These are phyloP conservation scores for Clavulina sp. DNA, from an alignment of 768 basidiomycete species.

Conservation along the genomic window DNA sequence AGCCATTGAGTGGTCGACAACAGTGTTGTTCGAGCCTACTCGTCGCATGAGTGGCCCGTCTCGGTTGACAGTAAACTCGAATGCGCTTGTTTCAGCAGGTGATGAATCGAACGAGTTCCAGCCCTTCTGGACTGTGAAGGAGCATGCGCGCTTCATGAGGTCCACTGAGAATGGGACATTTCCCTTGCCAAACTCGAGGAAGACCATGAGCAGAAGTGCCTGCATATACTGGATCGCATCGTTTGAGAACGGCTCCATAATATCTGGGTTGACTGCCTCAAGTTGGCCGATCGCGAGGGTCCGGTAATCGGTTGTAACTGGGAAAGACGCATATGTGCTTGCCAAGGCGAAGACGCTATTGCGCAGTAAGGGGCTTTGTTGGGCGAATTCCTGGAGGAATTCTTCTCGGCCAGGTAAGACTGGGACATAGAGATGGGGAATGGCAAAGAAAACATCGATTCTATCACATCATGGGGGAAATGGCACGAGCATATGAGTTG, in stretches of 20 bases:
- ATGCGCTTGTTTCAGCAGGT: too few relatives aligned
- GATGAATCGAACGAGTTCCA: background rate
- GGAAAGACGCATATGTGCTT: background rate
- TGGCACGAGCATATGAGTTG: too few relatives aligned
- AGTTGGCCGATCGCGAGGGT: background rate
- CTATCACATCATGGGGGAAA: too few relatives aligned
- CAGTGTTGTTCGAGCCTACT: too few relatives aligned
- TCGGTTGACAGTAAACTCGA: too few relatives aligned
- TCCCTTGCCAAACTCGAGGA: background rate
- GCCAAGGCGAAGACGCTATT: background rate
- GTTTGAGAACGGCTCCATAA: too few relatives aligned
- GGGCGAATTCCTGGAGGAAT: background rate
- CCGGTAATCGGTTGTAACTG: background rate
- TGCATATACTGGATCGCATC: background rate
- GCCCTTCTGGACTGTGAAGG: background rate
- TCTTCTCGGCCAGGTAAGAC: background rate
- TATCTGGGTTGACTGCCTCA: background rate
- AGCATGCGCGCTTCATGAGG: background rate
- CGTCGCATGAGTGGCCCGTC: too few relatives aligned
- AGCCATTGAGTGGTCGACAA: too few relatives aligned
- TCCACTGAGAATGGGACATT: background rate
- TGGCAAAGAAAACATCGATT: background rate
- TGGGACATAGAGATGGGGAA: conserved; percentile 1
- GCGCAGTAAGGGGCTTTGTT: background rate
- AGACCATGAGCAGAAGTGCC: background rate